Evolutionary conservation across 2,329 filamentous ascomycete species (phyloP).

Genomic region (Aspergillus fructus): DNA sequence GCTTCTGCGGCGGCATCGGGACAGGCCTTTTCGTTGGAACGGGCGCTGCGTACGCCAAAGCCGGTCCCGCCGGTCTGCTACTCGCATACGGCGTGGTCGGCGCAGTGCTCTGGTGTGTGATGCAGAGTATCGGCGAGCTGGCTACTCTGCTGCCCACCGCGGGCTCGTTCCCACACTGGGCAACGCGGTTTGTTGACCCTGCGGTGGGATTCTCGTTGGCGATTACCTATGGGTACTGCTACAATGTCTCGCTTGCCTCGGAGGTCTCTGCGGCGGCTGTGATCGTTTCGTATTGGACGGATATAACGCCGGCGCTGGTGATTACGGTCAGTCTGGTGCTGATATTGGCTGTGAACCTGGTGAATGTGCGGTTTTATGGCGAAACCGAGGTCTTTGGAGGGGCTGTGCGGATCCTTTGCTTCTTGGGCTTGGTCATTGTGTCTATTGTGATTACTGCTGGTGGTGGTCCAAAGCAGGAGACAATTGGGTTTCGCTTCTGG

Average conservation of each 20-base stretch:
- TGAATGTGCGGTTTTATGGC: background rate
- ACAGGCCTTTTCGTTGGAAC: background rate
- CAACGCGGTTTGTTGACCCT: background rate
- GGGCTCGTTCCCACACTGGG: conserved; percentile 54
- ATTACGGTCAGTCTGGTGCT: background rate
- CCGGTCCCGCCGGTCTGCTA: background rate
- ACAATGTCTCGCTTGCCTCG: background rate
- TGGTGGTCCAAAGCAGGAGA: background rate
- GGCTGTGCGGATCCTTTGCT: background rate
- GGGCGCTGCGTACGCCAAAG: background rate
- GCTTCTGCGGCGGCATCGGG: background rate
- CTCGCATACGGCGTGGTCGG: background rate
- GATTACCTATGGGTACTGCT: background rate
- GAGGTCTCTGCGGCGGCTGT: background rate
- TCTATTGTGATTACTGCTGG: background rate
- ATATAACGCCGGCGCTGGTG: background rate
- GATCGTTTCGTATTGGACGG: background rate
- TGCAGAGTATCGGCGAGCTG: background rate
- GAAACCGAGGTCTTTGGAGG: background rate
- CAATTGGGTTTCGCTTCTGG: background rate
- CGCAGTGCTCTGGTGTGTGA: background rate
- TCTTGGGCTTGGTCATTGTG: background rate
- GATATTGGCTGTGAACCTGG: background rate
- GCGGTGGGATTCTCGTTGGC: background rate
- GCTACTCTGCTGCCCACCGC: conserved; percentile 41